Evolutionary conservation across 2,329 filamentous ascomycete species (phyloP).

Genomic region (Fusarium sp.): DNA sequence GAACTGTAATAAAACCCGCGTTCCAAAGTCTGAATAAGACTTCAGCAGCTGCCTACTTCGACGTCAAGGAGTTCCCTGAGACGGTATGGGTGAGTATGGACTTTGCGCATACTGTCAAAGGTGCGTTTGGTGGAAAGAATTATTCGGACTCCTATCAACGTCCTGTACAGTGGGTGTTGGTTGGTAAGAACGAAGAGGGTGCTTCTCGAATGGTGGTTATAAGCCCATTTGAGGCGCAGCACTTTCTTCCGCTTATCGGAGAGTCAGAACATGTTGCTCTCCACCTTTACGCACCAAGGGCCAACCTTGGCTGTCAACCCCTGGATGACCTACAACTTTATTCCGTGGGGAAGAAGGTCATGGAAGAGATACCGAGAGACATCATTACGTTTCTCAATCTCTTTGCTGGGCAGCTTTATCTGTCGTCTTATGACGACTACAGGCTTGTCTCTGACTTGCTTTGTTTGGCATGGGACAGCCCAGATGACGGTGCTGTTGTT

Average conservation of each 20-base stretch:
- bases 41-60: slow-evolving; percentile 26
- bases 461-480: slow-evolving; percentile 54
- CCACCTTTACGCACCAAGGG: slow-evolving; percentile 61
- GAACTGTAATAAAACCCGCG: slow-evolving; percentile 9
- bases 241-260: slow-evolving; percentile 55
- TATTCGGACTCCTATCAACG: slow-evolving; percentile 39
- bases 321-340: slow-evolving; percentile 38
- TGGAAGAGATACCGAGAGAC: slow-evolving; percentile 24
- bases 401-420: slow-evolving; percentile 75
- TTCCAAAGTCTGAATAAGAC: slow-evolving; percentile 30
- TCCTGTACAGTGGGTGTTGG: slow-evolving; percentile 40
- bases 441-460: slow-evolving; percentile 60
- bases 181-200: background rate
- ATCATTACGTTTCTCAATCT: slow-evolving; percentile 66
- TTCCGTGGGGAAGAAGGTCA: background rate
- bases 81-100: slow-evolving; percentile 32
- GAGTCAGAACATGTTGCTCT: slow-evolving; percentile 51
- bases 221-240: slow-evolving; percentile 70
- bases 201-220: slow-evolving; percentile 45
- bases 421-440: slow-evolving; percentile 66
- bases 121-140: background rate
- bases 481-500: slow-evolving; percentile 34
- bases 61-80: slow-evolving; percentile 20
- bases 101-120: slow-evolving; percentile 27
- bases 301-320: slow-evolving; percentile 42